A percentile compares a stretch with the other conserved stretches of the same genome.
Conservation (phyloP, 2,329 filamentous ascomycete species). For the Scortechinia acanthostroma region DNA sequence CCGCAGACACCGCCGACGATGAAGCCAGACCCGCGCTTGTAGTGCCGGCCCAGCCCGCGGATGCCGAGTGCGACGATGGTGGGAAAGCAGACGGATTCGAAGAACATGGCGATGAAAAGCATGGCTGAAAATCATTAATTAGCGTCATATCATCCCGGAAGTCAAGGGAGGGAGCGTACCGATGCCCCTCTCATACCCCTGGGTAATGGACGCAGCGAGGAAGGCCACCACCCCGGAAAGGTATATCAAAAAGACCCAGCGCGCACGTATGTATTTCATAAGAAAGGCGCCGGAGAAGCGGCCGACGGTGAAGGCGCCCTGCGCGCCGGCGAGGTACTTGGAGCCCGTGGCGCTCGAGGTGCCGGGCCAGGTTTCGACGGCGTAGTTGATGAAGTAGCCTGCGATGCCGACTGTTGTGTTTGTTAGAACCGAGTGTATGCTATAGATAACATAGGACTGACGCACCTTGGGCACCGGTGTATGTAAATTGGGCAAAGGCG, state of each 20-base stretch:
- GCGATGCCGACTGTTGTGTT: constrained; percentile 44
- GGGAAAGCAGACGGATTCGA: constrained; percentile 75
- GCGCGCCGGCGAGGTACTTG: constrained; percentile 67
- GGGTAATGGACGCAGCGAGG: constrained; percentile 36
- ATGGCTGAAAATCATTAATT: constrained; percentile 29
- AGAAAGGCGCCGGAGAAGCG: constrained; percentile 61
- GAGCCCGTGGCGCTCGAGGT: constrained; percentile 45
- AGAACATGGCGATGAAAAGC: constrained; percentile 68
- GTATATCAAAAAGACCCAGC: constrained; percentile 62
- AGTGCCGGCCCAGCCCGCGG: constrained; percentile 68
- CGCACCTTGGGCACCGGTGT: constrained; percentile 36
- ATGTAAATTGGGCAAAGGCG: constrained; percentile 71
- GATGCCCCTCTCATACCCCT: constrained; percentile 35
- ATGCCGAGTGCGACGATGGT: constrained; percentile 75
- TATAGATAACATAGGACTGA: constrained; percentile 9
- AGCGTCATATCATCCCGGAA: no score
- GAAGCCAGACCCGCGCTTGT: constrained; percentile 69
- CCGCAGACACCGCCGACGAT: constrained; percentile 67
- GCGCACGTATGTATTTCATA: constrained; percentile 62
- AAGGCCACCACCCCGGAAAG: constrained; percentile 61
- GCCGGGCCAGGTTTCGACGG: constrained; percentile 46
- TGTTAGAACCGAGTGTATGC: no score
- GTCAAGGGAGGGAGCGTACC: no score
- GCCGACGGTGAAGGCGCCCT: constrained; percentile 66
- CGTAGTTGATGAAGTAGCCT: constrained; percentile 69